Evolutionary conservation across 805 yeast species (phyloP), one percentile per base, ranked within the genome.

Genomic region (Candida maesae): DNA sequence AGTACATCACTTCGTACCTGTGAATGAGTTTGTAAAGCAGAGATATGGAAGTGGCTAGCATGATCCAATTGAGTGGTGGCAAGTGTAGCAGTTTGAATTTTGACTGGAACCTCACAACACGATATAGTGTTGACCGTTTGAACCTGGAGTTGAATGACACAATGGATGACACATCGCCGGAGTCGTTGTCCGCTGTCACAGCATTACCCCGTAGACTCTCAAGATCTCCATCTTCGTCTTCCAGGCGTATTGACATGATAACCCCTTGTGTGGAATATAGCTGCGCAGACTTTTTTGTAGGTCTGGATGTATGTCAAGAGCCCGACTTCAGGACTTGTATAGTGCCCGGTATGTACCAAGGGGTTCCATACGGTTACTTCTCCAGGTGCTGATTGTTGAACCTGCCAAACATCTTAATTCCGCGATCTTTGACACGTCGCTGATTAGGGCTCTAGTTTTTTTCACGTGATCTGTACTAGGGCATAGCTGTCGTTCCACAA

Each of bases 1-100:
- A 73, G 59, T 89, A 89, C 41, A 82, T 55, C 8, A 65, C 67
- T 38, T 78, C 78, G 55, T 83, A 84, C 38, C 71, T 68, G 21
- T 76, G 68, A 7, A 86, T 75, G 36, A 81, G 65, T 41, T 71
- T 73, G 40, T 71, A 51, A 11, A 84, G 59, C 28, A 81, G 65
- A 26, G 57, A 52, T 2, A 79, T 71, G 51, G 82, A 71, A 0
- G 74, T 50, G 1, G 60, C 26, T 9, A 84, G 65, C 14, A 84
- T 73, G 13, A 66, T 40, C 65, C 77, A 72, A 53, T 82, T 84
- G 36, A 81, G 50, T 0, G 74, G 41, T 0, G 91, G 86, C 1
- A 84, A 60, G 33, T 74, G 71, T 35, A 65, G 58, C 3, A 79
- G 36, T 36, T 76, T 58, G 42, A 54, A 51, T 17, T 44, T 45